Percentiles rank a stretch among this genome's conserved stretches.
These are phyloP conservation scores for Lotmaria passim DNA, from an alignment of 208 protist species.

Conservation along the genomic window DNA sequence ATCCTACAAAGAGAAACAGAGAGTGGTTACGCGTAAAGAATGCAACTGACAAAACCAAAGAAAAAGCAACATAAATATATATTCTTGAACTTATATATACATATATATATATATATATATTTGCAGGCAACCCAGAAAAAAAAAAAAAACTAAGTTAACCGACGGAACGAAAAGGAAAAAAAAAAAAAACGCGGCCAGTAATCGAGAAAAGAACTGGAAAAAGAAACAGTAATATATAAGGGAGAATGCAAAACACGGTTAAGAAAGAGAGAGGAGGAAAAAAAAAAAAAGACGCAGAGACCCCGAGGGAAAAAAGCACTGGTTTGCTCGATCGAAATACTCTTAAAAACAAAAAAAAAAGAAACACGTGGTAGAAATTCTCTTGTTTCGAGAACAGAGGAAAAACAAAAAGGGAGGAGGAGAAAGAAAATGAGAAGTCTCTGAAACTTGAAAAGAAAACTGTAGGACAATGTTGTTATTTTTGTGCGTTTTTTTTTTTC, in stretches of 20 bases:
- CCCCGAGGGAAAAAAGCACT: not conserved
- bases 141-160: constrained; percentile 4
- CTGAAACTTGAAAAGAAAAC: no score
- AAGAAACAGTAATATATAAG: no score
- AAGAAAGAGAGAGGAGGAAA: no score
- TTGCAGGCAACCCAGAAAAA: constrained; percentile 1
- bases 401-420: no score
- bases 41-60: constrained; percentile 11
- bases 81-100: not conserved
- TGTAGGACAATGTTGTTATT: no score
- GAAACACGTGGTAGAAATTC: no score
- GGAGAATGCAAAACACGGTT: no score
- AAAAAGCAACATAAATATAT: constrained; percentile 2
- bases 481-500: no score
- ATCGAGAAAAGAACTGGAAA: not conserved
- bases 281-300: not conserved
- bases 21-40: not conserved
- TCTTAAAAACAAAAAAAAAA: not conserved
- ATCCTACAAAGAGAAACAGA: constrained; percentile 18
- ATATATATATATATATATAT: not conserved
- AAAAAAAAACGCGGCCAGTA: not conserved
- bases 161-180: not conserved
- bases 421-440: no score
- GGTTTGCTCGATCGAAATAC: not conserved
- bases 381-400: no score